Base-by-base conservation (phyloP, 2,329 filamentous ascomycete species). In the Nigrograna mackinnonii region DNA sequence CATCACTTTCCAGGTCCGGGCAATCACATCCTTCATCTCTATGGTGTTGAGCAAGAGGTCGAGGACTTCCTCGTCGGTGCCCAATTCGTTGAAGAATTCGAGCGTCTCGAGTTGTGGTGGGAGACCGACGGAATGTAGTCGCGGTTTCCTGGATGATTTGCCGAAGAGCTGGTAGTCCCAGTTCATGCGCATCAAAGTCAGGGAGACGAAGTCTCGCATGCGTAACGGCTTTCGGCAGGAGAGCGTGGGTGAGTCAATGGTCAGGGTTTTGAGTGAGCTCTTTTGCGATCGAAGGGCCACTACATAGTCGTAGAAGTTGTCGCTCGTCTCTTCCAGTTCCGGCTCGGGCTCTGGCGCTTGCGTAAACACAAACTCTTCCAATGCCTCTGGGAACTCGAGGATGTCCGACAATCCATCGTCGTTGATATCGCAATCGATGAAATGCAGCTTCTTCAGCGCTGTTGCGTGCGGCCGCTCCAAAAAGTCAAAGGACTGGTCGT, bases 141-240 rank as follows among this genome's bases (percentile, higher is more conserved):
- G 55, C 6, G 61, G 59, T 37, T 62, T 62, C 42, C 54, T 62
- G 3, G 58, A 62, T 6, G 59, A 61, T 26, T 61, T 61, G 6
- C 58, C 61, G 22, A 64, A 64, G 0, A 64, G 48, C 35, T 64
- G 61, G 31, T 64, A 60, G 31, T 64, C 61, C 58, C 58, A 62
- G 16, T 58, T 63, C 19, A 64, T 37, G 2, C 60, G 58, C 6
- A 64, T 32, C 18, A 52, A 55, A 26, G 53, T 58, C 2, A 64
- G 41, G 5, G 49, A 46, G 13, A 41, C 52, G 14, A 64, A 64
- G 6, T 61, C 56, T 37, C 61, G 49, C 48, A 64, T 54, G 11
- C 61, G 54, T 30, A 64, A 22, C 2, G 58, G 54, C 22, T 60
- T 62, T n/a, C 60, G 54, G 20, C 58, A 56, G 30, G 54, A 52